A percentile compares a stretch with the other conserved stretches of the same genome.
phyloP scores from a whole-genome alignment of 768 basidiomycete genomes.

The Podaxis pistillaris region DNA sequence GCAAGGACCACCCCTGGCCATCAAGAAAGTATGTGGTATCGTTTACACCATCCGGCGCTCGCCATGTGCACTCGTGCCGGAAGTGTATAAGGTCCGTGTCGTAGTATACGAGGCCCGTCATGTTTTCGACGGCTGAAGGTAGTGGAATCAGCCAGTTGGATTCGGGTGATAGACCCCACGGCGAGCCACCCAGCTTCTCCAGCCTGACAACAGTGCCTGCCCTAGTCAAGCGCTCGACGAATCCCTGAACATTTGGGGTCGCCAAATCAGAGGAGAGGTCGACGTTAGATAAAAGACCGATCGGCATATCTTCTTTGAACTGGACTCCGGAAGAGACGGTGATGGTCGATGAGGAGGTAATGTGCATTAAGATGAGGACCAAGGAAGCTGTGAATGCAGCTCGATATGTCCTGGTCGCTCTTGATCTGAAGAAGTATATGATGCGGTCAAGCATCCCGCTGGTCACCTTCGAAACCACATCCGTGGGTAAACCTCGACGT shows the following conservation, averaged over 20 bases:
- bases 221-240: neutral
- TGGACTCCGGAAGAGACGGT: conserved; percentile 3
- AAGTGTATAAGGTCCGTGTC: neutral
- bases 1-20: neutral
- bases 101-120: neutral
- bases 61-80: neutral
- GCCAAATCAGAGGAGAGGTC: conserved; percentile 1
- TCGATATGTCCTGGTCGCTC: conserved; percentile 3
- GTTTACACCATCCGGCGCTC: neutral
- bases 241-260: neutral
- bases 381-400: neutral
- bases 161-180: neutral
- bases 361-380: neutral
- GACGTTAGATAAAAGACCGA: neutral
- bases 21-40: neutral
- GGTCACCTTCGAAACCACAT: conserved; percentile 4
- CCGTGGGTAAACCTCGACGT: neutral
- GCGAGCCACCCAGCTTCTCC: conserved; percentile 5
- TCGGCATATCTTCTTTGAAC: neutral
- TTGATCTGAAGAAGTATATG: neutral
- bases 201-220: neutral
- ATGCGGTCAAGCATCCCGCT: neutral
- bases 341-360: neutral
- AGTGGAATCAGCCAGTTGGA: conserved; percentile 3
- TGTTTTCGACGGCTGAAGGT: neutral